A percentile compares a stretch with the other conserved stretches of the same genome.
Conservation (phyloP, 805 yeast genomes). For the Metschnikowia noctiluminum region DNA sequence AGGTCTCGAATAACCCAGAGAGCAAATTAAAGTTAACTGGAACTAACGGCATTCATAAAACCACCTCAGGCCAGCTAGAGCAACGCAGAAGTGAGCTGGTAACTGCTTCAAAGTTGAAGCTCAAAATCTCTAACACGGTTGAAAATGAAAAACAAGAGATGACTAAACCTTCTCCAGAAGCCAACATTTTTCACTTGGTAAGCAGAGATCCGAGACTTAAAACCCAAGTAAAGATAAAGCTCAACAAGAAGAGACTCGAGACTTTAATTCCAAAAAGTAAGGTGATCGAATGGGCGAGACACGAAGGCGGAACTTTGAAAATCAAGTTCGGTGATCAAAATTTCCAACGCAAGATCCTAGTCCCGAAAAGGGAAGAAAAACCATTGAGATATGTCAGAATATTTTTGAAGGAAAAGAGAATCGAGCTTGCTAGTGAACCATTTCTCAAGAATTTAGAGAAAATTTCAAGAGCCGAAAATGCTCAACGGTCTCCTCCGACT, state of each 20-base stretch:
- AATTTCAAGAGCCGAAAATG: background rate
- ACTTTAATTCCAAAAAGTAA: constrained; percentile 1
- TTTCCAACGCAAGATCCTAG: background rate
- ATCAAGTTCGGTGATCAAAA: background rate
- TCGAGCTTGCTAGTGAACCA: constrained; percentile 3
- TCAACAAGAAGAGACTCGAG: constrained; percentile 13
- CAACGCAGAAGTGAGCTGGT: background rate
- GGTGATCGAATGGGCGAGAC: background rate
- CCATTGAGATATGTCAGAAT: constrained; percentile 4
- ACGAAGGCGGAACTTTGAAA: constrained; percentile 1
- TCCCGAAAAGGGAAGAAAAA: background rate
- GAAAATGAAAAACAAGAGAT: background rate
- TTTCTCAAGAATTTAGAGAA: too few relatives aligned
- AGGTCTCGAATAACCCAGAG: constrained; percentile 3
- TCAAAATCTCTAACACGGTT: constrained; percentile 1
- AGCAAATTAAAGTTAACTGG: background rate
- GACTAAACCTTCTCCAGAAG: background rate
- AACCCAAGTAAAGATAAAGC: constrained; percentile 11
- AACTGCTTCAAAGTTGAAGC: constrained; percentile 4
- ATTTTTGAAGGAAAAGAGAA: constrained; percentile 1
- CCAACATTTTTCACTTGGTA: background rate
- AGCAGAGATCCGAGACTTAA: constrained; percentile 10
- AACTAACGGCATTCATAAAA: too few relatives aligned
- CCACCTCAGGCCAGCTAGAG: too few relatives aligned
- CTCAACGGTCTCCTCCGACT: background rate